These are phyloP conservation scores for Westerdykella aurantiaca DNA, from an alignment of 2,329 filamentous ascomycete genomes.

Conservation along the genomic window DNA sequence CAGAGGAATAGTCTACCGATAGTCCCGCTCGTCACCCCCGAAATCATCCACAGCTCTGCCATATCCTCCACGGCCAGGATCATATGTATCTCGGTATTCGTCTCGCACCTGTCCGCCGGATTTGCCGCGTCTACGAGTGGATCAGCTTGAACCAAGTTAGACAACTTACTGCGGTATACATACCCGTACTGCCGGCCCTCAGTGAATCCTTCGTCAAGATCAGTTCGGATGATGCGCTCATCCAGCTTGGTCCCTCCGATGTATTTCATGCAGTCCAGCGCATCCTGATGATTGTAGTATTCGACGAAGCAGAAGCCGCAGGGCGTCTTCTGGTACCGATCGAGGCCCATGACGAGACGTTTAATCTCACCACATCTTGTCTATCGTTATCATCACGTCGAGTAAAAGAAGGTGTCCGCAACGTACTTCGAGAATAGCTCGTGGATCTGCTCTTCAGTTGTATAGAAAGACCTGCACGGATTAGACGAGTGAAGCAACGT, in stretches of 20 bases:
- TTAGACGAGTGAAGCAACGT: constrained; percentile 7
- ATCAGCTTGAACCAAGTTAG: constrained; percentile 9
- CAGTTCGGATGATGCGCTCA: constrained; percentile 91
- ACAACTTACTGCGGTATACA: constrained; percentile 15
- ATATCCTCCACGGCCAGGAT: constrained; percentile 86
- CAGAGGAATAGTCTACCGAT: constrained; percentile 6
- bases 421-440: constrained; percentile 82
- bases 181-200: constrained; percentile 92
- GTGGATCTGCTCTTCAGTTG: constrained; percentile 97
- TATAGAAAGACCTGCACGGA: constrained; percentile 76
- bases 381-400: not conserved
- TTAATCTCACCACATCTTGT: constrained; percentile 85
- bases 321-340: constrained; percentile 94
- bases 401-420: not conserved
- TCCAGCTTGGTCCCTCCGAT: constrained; percentile 97
- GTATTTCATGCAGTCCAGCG: constrained; percentile 97
- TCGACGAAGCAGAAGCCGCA: constrained; percentile 99
- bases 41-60: constrained; percentile 66
- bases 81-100: constrained; percentile 95
- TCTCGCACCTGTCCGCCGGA: constrained; percentile 95
- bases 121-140: constrained; percentile 62
- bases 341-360: constrained; percentile 93
- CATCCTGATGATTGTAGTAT: constrained; percentile 97
- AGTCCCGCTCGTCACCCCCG: constrained; percentile 27
- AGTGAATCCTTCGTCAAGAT: constrained; percentile 90